phyloP scores from a whole-genome alignment of 139 green algal genomes.

The Ettlia oleoabundans region DNA sequence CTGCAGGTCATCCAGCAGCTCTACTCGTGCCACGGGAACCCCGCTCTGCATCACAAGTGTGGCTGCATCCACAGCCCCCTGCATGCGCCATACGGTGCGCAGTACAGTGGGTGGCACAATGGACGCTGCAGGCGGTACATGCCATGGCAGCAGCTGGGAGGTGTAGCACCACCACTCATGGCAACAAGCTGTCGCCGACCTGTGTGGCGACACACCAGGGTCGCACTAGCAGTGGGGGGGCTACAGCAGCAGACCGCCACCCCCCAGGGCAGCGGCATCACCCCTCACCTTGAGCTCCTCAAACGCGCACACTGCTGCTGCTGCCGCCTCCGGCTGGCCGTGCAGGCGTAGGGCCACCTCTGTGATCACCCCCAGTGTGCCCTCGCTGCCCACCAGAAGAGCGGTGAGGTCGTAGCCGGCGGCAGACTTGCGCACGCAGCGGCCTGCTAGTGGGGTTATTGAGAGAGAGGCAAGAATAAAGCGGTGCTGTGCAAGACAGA shows the following conservation, averaged over 20 bases:
- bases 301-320: constrained; percentile 65
- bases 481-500: background rate
- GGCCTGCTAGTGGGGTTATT: constrained; percentile 14
- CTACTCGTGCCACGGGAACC: constrained; percentile 70
- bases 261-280: too few relatives aligned
- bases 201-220: too few relatives aligned
- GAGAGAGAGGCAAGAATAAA: background rate
- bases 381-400: constrained; percentile 71
- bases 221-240: too few relatives aligned
- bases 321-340: constrained; percentile 51
- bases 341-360: constrained; percentile 59
- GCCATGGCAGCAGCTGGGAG: too few relatives aligned
- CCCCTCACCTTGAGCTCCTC: constrained; percentile 19
- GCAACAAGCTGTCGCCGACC: too few relatives aligned
- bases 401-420: constrained; percentile 74
- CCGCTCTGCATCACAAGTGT: constrained; percentile 59
- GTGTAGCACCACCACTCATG: too few relatives aligned
- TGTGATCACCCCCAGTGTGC: constrained; percentile 60
- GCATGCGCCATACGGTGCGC: too few relatives aligned
- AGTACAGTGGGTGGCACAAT: too few relatives aligned
- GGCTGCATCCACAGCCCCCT: constrained; percentile 59
- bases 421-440: constrained; percentile 55
- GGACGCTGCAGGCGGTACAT: too few relatives aligned
- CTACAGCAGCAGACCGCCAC: too few relatives aligned
- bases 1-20: constrained; percentile 67